Base-by-base conservation (phyloP, 768 basidiomycete species). In the Trametes punicea region DNA sequence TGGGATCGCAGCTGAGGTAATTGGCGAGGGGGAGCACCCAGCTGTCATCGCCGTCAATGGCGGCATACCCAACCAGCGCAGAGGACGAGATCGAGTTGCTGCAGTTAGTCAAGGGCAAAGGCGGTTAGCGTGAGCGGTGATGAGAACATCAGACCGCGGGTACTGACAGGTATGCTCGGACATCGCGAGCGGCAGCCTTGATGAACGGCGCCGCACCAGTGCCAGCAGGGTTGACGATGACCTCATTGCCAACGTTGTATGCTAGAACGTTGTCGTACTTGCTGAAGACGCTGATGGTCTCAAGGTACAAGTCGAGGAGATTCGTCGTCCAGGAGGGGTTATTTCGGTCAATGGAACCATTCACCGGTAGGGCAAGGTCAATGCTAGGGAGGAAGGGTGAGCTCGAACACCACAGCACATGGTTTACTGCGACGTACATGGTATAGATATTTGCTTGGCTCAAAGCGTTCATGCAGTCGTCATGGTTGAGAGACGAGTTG, bases 211-310 rank as follows among this genome's bases (percentile, higher is more conserved):
- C 83, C 9, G 86, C 82, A 27, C 73, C 74, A 15, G 90, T 90
- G 49, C 73, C 71, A 38, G 79, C 77, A 9, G 76, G 67, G 23
- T 79, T 78, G 29, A 85, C 88, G 58, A 80, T 88, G 56, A 81
- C 78, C 62, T 96, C 94, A 65, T 97, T 97, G 20, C 93, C 94
- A 56, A 97, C 79, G 66, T 95, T 96, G 73, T 79, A 95, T 10
- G 85, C 93, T 53, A 96, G 74, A 15, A 97, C 81, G 62, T 97
- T 97, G 76, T 90, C 83, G 64, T 96, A 97, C 69, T 89, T 83
- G 67, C 77, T 77, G 76, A 95, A 95, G 0, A 74, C 76, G 60
- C 90, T 77, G 63, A 96, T 88, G 25, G 92, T 96, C 26, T 68
- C 67, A 57, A 87, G 77, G 70, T 95, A 97, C 56, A 83, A 77